phyloP scores from a whole-genome alignment of 768 basidiomycete species.

The Mycena galopus region DNA sequence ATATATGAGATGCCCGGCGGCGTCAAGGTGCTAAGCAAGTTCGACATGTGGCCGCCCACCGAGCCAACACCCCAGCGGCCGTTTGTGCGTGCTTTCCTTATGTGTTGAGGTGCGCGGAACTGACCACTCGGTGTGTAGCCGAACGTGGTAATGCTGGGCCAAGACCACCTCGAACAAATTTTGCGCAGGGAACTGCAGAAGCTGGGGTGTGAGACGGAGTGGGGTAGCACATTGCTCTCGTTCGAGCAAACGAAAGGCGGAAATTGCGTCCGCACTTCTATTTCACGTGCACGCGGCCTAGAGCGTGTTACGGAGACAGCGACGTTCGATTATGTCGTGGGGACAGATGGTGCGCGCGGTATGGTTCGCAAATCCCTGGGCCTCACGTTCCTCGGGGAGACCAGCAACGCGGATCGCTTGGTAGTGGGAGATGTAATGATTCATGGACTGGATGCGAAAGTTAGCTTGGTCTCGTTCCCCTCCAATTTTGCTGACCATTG shows the following conservation, averaged over 20 bases:
- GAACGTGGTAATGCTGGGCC: constrained; percentile 42
- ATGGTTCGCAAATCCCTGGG: constrained; percentile 44
- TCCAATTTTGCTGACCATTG: not conserved
- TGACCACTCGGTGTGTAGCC: constrained; percentile 30
- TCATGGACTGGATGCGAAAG: constrained; percentile 55
- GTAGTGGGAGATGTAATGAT: constrained; percentile 54
- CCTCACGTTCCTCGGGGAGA: constrained; percentile 47
- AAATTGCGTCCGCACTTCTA: constrained; percentile 39
- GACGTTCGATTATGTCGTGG: constrained; percentile 39
- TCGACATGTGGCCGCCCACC: constrained; percentile 38
- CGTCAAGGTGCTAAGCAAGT: constrained; percentile 16
- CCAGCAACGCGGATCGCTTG: constrained; percentile 41
- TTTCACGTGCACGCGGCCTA: constrained; percentile 29
- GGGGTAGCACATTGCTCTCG: constrained; percentile 38
- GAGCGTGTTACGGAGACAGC: constrained; percentile 26
- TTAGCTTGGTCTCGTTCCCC: constrained; percentile 34
- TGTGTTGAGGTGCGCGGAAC: not conserved
- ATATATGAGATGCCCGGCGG: constrained; percentile 39
- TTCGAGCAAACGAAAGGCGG: constrained; percentile 41
- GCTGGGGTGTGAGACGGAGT: constrained; percentile 41
- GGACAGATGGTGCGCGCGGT: constrained; percentile 44
- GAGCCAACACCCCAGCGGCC: constrained; percentile 42
- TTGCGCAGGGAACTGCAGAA: constrained; percentile 40
- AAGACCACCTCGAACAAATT: constrained; percentile 43
- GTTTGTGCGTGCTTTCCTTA: constrained; percentile 37